These are phyloP conservation scores for Epicoccum nigrum DNA, from an alignment of 2,329 filamentous ascomycete genomes.

Conservation along the genomic window DNA sequence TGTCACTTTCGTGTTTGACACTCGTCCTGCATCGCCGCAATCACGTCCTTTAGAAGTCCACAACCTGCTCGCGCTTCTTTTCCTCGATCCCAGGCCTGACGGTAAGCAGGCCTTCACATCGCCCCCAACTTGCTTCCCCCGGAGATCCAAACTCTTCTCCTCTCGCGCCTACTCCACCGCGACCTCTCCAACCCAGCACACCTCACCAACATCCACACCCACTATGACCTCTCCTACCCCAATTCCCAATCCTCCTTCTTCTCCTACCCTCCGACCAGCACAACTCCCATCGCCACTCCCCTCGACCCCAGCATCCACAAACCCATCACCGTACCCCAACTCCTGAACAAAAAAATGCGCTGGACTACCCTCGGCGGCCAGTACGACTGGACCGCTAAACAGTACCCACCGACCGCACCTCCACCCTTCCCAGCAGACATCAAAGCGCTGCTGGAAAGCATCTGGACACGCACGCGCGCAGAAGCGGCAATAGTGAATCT, in stretches of 20 bases:
- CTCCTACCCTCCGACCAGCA: constrained; percentile 47
- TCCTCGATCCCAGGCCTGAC: constrained; percentile 22
- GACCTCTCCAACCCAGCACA: constrained; percentile 77
- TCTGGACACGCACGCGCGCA: constrained; percentile 79
- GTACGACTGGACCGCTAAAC: constrained; percentile 92
- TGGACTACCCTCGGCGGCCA: constrained; percentile 96
- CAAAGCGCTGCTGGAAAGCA: constrained; percentile 65
- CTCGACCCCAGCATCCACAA: constrained; percentile 78
- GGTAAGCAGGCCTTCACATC: constrained; percentile 72
- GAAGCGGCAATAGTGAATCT: constrained; percentile 95
- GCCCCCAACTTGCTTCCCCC: constrained; percentile 76
- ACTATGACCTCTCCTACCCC: constrained; percentile 74
- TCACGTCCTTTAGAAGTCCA: background rate
- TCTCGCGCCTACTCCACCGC: constrained; percentile 76
- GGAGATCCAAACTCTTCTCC: constrained; percentile 69
- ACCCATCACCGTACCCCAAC: constrained; percentile 69
- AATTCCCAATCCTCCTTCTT: constrained; percentile 57
- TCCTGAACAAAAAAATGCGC: constrained; percentile 80
- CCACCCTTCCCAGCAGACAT: constrained; percentile 79
- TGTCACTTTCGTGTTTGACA: no score
- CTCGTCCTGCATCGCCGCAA: no score
- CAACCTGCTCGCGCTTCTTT: background rate
- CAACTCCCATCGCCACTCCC: constrained; percentile 53
- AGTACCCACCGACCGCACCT: constrained; percentile 72
- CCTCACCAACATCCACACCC: constrained; percentile 87